These are phyloP conservation scores for Daldinia loculata DNA, from an alignment of 495 filamentous ascomycete genomes.

Conservation along the genomic window DNA sequence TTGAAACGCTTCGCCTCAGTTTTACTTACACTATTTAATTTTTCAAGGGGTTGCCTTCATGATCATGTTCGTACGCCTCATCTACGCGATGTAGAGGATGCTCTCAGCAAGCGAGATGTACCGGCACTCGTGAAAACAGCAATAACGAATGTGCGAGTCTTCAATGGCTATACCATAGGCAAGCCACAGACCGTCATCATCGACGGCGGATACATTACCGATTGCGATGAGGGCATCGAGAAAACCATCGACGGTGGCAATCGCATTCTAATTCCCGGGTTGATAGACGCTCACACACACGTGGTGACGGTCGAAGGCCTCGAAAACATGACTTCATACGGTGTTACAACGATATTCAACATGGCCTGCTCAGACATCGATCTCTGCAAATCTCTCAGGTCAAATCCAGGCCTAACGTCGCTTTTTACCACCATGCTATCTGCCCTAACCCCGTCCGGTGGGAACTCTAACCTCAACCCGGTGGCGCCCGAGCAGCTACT, in stretches of 20 bases:
- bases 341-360: conserved; percentile 49
- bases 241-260: conserved; percentile 43
- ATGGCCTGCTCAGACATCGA: conserved; percentile 48
- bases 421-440: conserved; percentile 43
- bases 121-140: conserved; percentile 29
- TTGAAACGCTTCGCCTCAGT: neutral
- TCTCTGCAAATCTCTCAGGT: conserved; percentile 39
- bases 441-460: conserved; percentile 35
- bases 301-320: conserved; percentile 28
- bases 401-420: conserved; percentile 40
- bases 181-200: conserved; percentile 10
- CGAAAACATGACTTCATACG: conserved; percentile 44
- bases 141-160: conserved; percentile 41
- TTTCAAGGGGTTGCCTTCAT: neutral
- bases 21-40: neutral
- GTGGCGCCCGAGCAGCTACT: conserved; percentile 32
- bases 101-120: neutral
- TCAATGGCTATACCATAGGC: conserved; percentile 30
- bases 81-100: neutral
- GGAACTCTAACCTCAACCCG: conserved; percentile 36
- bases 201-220: conserved; percentile 32
- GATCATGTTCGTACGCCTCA: neutral
- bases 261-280: conserved; percentile 48
- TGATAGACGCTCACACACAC: conserved; percentile 39
- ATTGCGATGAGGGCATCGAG: conserved; percentile 14